A percentile compares a stretch with the other conserved stretches of the same genome.
phyloP scores from a whole-genome alignment of 257 asterid genomes.

The Solanum raphanifolium region DNA sequence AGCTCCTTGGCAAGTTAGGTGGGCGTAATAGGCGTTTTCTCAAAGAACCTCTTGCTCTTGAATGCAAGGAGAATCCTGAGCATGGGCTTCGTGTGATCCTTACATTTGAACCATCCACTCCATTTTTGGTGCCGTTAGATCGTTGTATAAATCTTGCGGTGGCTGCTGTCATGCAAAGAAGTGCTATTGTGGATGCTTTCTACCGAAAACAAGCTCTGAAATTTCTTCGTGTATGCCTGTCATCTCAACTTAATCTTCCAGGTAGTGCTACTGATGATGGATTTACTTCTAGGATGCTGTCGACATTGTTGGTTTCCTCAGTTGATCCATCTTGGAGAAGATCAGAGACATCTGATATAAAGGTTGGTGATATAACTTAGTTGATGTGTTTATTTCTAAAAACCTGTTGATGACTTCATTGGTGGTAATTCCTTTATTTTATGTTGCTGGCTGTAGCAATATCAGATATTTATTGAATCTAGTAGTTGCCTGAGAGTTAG shows the following conservation, averaged over 20 bases:
- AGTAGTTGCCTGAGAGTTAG: neutral
- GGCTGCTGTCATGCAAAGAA: conserved; percentile 85
- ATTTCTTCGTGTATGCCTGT: conserved; percentile 89
- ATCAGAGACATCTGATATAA: conserved; percentile 77
- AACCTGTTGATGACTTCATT: neutral
- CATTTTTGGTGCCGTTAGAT: conserved; percentile 94
- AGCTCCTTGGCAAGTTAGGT: conserved; percentile 97
- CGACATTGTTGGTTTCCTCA: conserved; percentile 65
- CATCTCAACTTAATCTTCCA: conserved; percentile 96
- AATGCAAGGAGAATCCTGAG: conserved; percentile 99
- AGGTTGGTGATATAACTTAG: conserved; percentile 43
- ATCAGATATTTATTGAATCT: neutral
- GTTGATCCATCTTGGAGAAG: conserved; percentile 84
- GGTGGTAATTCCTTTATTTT: neutral
- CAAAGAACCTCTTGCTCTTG: conserved; percentile 95
- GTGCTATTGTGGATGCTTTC: conserved; percentile 56
- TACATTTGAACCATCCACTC: conserved; percentile 96
- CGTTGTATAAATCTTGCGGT: conserved; percentile 98
- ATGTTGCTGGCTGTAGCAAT: neutral
- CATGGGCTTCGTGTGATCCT: conserved; percentile 94
- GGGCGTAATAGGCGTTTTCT: conserved; percentile 98
- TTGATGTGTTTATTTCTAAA: neutral
- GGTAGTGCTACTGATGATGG: conserved; percentile 75
- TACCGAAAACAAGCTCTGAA: conserved; percentile 85
- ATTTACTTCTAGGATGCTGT: conserved; percentile 55